These are phyloP conservation scores for Monosporozyma aerobia DNA, from an alignment of 805 yeast species.

Conservation along the genomic window DNA sequence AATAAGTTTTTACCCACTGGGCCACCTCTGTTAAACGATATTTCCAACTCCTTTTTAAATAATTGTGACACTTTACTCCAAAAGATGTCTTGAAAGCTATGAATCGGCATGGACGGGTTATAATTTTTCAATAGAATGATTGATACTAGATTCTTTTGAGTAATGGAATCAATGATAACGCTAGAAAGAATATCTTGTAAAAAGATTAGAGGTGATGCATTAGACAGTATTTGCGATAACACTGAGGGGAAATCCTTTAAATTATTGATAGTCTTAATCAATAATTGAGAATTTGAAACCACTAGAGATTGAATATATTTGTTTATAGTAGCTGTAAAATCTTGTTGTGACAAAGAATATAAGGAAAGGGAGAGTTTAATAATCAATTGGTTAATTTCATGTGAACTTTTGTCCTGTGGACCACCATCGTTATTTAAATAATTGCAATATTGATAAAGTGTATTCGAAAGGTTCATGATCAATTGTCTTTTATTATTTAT, in stretches of 20 bases:
- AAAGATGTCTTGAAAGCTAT: constrained; percentile 11
- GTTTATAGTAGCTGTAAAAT: constrained; percentile 16
- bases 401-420: background rate
- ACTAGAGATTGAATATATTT: constrained; percentile 18
- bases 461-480: background rate
- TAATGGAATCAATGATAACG: constrained; percentile 7
- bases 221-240: constrained; percentile 15
- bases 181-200: constrained; percentile 16
- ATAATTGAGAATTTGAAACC: constrained; percentile 12
- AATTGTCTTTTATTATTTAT: constrained; percentile 17
- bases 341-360: constrained; percentile 17
- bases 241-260: constrained; percentile 18
- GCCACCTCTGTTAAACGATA: constrained; percentile 27
- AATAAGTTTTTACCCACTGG: constrained; percentile 28
- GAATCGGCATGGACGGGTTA: background rate
- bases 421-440: background rate
- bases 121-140: background rate
- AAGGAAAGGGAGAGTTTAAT: background rate
- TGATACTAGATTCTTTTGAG: constrained; percentile 1
- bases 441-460: background rate
- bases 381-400: background rate
- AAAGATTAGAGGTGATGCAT: constrained; percentile 8
- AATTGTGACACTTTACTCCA: constrained; percentile 20
- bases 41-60: constrained; percentile 27
- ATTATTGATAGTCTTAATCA: constrained; percentile 24